A percentile compares a stretch with the other conserved stretches of the same genome.
phyloP scores from a whole-genome alignment of 768 basidiomycete genomes.

The Amanita inopinata region DNA sequence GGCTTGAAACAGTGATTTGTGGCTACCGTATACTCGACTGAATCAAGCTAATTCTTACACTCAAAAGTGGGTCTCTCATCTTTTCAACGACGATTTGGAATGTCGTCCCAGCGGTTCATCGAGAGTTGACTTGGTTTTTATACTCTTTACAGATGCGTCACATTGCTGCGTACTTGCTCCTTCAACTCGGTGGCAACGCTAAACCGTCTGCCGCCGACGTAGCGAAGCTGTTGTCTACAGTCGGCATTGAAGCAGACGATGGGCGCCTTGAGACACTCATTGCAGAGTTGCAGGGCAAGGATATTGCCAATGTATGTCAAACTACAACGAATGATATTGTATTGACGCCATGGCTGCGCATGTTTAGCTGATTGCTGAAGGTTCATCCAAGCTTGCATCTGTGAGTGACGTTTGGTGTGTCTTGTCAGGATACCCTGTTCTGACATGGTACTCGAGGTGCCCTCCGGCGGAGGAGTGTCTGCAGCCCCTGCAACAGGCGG shows the following conservation, averaged over 20 bases:
- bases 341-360: too few relatives aligned
- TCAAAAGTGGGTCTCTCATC: constrained; percentile 33
- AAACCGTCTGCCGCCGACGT: constrained; percentile 80
- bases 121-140: too few relatives aligned
- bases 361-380: constrained; percentile 94
- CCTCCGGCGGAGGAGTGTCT: constrained; percentile 64
- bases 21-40: constrained; percentile 56
- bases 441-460: constrained; percentile 42
- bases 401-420: constrained; percentile 35
- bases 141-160: constrained; percentile 73
- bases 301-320: constrained; percentile 60
- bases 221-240: constrained; percentile 76
- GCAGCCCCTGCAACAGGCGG: constrained; percentile 43
- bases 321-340: constrained; percentile 2
- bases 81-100: too few relatives aligned
- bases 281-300: constrained; percentile 86
- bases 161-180: constrained; percentile 95
- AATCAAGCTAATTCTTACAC: constrained; percentile 21
- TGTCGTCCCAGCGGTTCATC: too few relatives aligned
- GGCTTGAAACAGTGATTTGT: constrained; percentile 65
- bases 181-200: constrained; percentile 88
- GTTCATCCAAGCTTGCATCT: constrained; percentile 88
- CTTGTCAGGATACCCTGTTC: neutral
- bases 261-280: constrained; percentile 74
- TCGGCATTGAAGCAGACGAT: constrained; percentile 84